phyloP scores from a whole-genome alignment of 129 eudicot genomes.

The Solidago caesia region DNA sequence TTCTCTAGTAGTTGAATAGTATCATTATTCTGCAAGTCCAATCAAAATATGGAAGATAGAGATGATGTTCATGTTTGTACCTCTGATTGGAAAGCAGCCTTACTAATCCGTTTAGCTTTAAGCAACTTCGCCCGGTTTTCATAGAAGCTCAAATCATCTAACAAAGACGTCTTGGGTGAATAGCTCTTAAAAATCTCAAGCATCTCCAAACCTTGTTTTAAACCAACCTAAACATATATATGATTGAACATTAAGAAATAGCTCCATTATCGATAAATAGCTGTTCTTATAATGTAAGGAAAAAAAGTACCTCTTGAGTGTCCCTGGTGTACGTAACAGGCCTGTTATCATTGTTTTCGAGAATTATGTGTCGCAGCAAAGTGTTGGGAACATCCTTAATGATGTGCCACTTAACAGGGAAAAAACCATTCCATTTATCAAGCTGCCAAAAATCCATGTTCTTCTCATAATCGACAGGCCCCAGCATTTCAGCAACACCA shows the following conservation, averaged over 20 bases:
- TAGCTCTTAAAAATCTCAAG: conserved; percentile 74
- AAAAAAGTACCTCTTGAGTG: conserved; percentile 75
- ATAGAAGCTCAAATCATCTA: conserved; percentile 74
- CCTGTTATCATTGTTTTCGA: conserved; percentile 81
- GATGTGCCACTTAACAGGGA: conserved; percentile 92
- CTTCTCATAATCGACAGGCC: conserved; percentile 72
- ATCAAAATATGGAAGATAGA: not conserved
- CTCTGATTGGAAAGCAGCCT: conserved; percentile 44
- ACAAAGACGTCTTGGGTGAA: conserved; percentile 55
- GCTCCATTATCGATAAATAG: not conserved
- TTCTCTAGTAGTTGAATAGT: not conserved
- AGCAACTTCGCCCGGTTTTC: conserved; percentile 57
- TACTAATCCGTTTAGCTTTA: conserved; percentile 51
- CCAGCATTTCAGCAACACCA: conserved; percentile 91
- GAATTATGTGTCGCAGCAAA: conserved; percentile 64
- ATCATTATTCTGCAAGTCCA: not conserved
- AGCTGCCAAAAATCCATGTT: conserved; percentile 96
- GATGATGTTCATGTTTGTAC: not conserved
- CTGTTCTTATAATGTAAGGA: not conserved
- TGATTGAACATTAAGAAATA: not conserved
- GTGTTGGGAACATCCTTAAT: conserved; percentile 82
- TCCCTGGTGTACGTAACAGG: conserved; percentile 88
- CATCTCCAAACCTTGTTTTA: conserved; percentile 85
- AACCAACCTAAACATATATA: conserved; percentile 46
- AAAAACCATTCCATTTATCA: conserved; percentile 92